Evolutionary conservation across 2,329 filamentous ascomycete species (phyloP), one percentile per base, ranked within the genome.

Genomic region (Dactylellina cionopaga): DNA sequence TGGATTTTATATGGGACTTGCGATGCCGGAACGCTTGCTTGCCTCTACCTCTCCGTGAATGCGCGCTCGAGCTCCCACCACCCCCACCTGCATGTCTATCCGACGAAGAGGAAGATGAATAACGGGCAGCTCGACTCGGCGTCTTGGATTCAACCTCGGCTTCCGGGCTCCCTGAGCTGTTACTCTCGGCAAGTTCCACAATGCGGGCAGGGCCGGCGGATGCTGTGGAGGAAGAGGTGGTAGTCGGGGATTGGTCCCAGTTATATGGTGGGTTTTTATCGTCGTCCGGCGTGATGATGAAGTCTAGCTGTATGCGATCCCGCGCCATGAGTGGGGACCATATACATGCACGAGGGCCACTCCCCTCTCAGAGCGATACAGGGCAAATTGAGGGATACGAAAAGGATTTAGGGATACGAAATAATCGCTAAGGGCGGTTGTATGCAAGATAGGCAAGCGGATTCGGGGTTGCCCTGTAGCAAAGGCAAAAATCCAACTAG

Each of bases 1-100:
- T 73, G 10, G 68, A 73, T 47, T 73, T 73, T n/a, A 73, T 73
- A 47, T 73, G 68, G n/a, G 59, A 65, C 43, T 73, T 73, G 37
- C 68, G 59, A 52, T 73, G 68, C 31, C 68, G 59, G 68, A 73
- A 65, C 11, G 68, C 60, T 27, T 66, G 68, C 33, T 66, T 66
- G 51, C 68, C 68, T 33, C 60, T 29, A 27, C 66, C 66, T 37
- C 64, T 71, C 56, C 66, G 49, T 37, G 11, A 19, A 2, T n/a
- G n/a, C n/a, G 37, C 37, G 31, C 46, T 47, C 11, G 37, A 25
- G 10, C 44, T 17, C 39, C 35, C 33, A 58, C 52, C 52, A 44
- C 29, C 31, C 6, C 54, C 37, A 25, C 11, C 39, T 24, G 37
- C 27, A 7, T 3, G 11, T 46, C 35, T 59, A 22, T 35, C 63